Evolutionary conservation across 2,329 filamentous ascomycete genomes (phyloP), one percentile per base, ranked within the genome.

Genomic region (Trichoderma asperellum): DNA sequence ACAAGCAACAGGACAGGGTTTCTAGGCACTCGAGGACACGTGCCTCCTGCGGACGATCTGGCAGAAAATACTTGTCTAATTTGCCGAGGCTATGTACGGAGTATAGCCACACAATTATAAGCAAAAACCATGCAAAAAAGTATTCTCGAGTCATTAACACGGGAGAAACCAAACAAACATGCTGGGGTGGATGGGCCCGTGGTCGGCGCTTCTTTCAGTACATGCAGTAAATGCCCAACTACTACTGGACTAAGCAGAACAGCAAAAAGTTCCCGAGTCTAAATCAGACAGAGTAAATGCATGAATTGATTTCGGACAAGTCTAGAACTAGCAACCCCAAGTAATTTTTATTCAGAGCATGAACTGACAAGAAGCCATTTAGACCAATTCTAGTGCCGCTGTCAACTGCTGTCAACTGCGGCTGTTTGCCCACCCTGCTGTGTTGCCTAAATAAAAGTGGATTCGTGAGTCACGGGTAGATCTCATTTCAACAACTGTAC

Each of bases 401-500:
- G 47, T 24, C 47, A 49, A 24, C 47, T 24, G 40, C 40, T 64
- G 61, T 53, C 47, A 35, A 64, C 3, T 43, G 14, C 34, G 52
- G 52, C 35, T 65, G n/a, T n/a, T n/a, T n/a, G n/a, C n/a, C n/a
- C n/a, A 58, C 63, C 63, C 63, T 66, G 63, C 37, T 66, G 40
- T 66, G 55, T 47, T 66, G 63, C 63, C 63, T 66, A 66, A 52
- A 66, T 40, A 66, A 64, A 59, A 37, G 63, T 59, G 55, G 63
- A 47, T 14, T 37, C 5, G 12, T 66, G 63, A 66, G 53, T 66
- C 63, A 66, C 40, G 55, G 37, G 52, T 32, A 55, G 61, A 66
- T 66, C 63, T 66, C 55, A 65, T 65, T 65, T 66, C 52, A 49
- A 35, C 43, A n/a, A 8, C 34, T 2, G 8, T 53, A n/a, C 16